These are phyloP conservation scores for Fusarium nisikadoi DNA, from an alignment of 2,329 filamentous ascomycete species.

Conservation along the genomic window DNA sequence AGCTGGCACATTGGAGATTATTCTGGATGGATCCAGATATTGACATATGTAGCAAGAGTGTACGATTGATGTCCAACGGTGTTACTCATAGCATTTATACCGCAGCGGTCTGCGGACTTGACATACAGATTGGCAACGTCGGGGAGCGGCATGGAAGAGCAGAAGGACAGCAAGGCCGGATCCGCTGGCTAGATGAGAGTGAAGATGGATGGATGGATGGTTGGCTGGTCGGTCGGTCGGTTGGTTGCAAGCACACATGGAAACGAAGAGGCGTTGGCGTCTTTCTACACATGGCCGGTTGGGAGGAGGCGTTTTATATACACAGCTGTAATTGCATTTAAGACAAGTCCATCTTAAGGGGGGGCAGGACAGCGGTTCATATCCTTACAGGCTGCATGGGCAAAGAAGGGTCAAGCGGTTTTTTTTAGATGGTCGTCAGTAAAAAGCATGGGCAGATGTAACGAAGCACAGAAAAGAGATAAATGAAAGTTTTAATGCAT, in stretches of 20 bases:
- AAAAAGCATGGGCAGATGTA: constrained; percentile 46
- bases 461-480: constrained; percentile 46
- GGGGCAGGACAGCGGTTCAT: constrained; percentile 39
- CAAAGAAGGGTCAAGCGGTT: constrained; percentile 40
- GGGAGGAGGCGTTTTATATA: constrained; percentile 46
- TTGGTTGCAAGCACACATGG: constrained; percentile 34
- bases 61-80: constrained; percentile 39
- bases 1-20: constrained; percentile 37
- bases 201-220: not conserved
- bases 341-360: constrained; percentile 39
- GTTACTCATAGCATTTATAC: constrained; percentile 35
- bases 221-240: constrained; percentile 11
- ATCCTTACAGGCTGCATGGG: constrained; percentile 41
- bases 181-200: constrained; percentile 9
- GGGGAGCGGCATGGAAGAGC: constrained; percentile 21
- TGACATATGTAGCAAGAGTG: constrained; percentile 38
- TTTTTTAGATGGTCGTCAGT: constrained; percentile 44
- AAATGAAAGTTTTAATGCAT: constrained; percentile 43
- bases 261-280: constrained; percentile 45
- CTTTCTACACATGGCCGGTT: constrained; percentile 44
- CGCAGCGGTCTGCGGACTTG: constrained; percentile 28
- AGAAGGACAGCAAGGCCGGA: constrained; percentile 29
- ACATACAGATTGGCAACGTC: constrained; percentile 40
- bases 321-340: constrained; percentile 44
- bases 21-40: constrained; percentile 42